Base-by-base conservation (phyloP, 2,329 filamentous ascomycete species). In the Didymella pinodella region DNA sequence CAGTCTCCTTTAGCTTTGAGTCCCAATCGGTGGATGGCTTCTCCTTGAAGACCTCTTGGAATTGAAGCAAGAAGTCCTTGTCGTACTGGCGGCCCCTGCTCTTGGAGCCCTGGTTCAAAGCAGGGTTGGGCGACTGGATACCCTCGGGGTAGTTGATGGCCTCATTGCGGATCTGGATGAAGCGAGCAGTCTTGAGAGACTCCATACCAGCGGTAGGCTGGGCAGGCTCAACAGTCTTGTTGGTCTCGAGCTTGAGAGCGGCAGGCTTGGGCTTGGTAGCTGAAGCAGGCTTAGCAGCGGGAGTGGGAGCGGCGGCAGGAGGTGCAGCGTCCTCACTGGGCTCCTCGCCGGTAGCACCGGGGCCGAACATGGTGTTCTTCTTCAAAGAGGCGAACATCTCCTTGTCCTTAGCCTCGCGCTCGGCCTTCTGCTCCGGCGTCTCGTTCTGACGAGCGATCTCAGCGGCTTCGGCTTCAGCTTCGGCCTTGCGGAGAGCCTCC, bases 11-110 rank as follows among this genome's bases (percentile, higher is more conserved):
- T 62, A 99, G 88, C 73, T 95, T 93, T 65, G 89, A 85, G 74
- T 96, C 91, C 87, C 97, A 99, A 74, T 98, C 94, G 43, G 93
- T 79, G 0, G 93, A 96, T 14, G 95, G 95, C 81, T 97, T 96
- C 83, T 99, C 95, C 63, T 92, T 96, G 81, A 97, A 99, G 20
- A 97, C 92, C 69, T 87, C 87, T 81, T 97, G 92, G 84, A 99
- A 99, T 75, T 99, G 95, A 29, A 99, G 84, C 80, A 99, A 82
- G 83, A 99, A 99, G 70, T 90, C 89, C 71, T 93, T 91, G 80
- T 98, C 93, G 78, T 99, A 99, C 77, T 96, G 93, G 83, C 96
- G 96, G 41, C 88, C 89, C 77, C 88, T 90, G 62, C 87, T 88
- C 81, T 93, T 94, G 78, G 90, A 91, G 32, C 86, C 84, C 28